Evolutionary conservation across 257 asterid species (phyloP), one percentile per base, ranked within the genome.

Genomic region (Lycium barbarum): DNA sequence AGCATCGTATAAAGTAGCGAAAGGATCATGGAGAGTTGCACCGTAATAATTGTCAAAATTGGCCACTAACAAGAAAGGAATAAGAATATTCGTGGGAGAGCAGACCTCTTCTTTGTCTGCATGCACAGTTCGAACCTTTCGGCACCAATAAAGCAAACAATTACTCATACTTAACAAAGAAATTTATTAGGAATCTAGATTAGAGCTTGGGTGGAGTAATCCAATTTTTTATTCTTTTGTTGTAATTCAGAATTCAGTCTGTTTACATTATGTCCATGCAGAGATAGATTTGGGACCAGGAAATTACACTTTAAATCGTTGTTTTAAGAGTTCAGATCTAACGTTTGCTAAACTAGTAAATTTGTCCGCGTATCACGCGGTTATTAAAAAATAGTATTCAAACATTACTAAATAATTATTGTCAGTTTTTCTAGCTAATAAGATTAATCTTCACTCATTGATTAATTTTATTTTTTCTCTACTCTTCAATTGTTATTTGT

Each of bases 241-340:
- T 22, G 20, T 76, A 22, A 47, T 51, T 49, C 43, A 49, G 61
- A 47, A 49, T 74, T 49, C 61, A 74, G 22, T 74, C 22, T 73
- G 59, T n/a, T 73, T 73, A 40, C 80, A 47, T 47, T 73, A 73
- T 73, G n/a, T 45, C n/a, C 59, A 20, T 45, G n/a, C n/a, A 73
- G 59, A 73, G 38, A 45, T 73, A 73, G 80, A 73, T 73, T 45
- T 72, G 3, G 5, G n/a, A n/a, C 10, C 80, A 45, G 45, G 35
- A 45, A 72, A 10, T 45, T 9, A 3, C 15, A 12, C 18, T 12
- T 54, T 11, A 45, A 71, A 18, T 43, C 36, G 14, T 45, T 4
- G 36, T 18, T 15, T n/a, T 72, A 72, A 40, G 35, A 40, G 35
- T 45, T 43, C 57, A 72, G 80, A 72, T 18, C 80, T 43, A 45